Evolutionary conservation across 257 asterid genomes (phyloP).

Genomic region (Voacanga thouarsii): DNA sequence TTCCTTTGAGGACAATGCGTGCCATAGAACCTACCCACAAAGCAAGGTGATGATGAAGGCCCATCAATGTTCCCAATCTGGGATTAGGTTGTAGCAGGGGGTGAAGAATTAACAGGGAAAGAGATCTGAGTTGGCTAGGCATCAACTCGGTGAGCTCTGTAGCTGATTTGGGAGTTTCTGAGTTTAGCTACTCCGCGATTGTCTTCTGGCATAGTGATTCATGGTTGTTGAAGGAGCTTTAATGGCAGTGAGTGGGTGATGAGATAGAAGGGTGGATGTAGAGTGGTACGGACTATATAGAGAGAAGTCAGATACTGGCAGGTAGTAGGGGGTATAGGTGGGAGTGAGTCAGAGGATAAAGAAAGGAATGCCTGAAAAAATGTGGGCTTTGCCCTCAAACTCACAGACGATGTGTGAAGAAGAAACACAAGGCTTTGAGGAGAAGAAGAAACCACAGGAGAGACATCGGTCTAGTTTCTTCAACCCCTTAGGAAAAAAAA

Average conservation of each 20-base stretch:
- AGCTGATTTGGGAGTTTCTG: conserved; percentile 28
- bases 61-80: conserved; percentile 12
- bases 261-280: not conserved
- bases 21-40: too few species aligned
- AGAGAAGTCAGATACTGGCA: too few species aligned
- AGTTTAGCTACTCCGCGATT: conserved; percentile 26
- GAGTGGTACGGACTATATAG: not conserved
- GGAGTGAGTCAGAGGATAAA: too few species aligned
- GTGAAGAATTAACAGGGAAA: not conserved
- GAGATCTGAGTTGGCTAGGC: conserved; percentile 12
- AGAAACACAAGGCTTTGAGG: too few species aligned
- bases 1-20: conserved; percentile 30
- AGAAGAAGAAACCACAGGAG: too few species aligned
- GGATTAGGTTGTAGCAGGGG: not conserved
- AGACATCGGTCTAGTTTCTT: too few species aligned
- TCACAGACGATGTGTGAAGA: too few species aligned
- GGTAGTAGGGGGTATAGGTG: not conserved
- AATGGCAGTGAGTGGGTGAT: too few species aligned
- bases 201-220: conserved; percentile 23
- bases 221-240: conserved; percentile 8
- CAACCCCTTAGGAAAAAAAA: too few species aligned
- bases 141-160: conserved; percentile 16
- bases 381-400: too few species aligned
- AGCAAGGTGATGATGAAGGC: conserved; percentile 18
- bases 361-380: too few species aligned